These are phyloP conservation scores for Penicillium psychrofluorescens DNA, from an alignment of 495 filamentous ascomycete genomes.

Conservation along the genomic window DNA sequence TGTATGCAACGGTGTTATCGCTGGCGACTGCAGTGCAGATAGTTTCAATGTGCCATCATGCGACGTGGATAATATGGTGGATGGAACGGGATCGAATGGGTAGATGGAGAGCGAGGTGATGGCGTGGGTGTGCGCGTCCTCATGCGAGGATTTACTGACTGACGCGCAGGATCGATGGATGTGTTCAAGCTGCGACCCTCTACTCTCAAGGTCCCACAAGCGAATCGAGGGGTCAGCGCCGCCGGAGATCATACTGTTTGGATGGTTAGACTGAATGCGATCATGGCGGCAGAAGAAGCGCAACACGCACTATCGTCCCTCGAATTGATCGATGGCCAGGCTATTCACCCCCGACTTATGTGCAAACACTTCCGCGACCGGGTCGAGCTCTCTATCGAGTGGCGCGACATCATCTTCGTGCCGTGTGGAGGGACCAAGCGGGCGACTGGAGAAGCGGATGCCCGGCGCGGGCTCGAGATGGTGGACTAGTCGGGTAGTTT, in stretches of 20 bases:
- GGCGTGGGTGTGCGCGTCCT: conserved; percentile 60
- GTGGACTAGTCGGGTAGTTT: conserved; percentile 53
- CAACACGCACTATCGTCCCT: conserved; percentile 60
- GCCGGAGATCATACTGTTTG: conserved; percentile 66
- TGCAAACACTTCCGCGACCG: conserved; percentile 41
- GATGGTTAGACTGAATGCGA: conserved; percentile 5
- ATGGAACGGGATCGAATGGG: conserved; percentile 66
- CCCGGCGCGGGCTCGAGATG: conserved; percentile 54
- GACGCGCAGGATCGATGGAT: conserved; percentile 44
- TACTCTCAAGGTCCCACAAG: conserved; percentile 73
- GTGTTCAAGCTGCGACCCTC: conserved; percentile 31
- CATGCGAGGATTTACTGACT: conserved; percentile 33
- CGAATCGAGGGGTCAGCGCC: conserved; percentile 72
- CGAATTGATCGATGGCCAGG: conserved; percentile 67
- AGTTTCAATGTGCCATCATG: conserved; percentile 80
- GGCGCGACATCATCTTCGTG: conserved; percentile 6
- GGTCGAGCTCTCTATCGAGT: conserved; percentile 11
- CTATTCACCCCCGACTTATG: conserved; percentile 72
- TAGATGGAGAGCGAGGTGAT: conserved; percentile 84
- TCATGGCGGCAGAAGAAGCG: background rate
- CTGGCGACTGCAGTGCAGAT: conserved; percentile 54
- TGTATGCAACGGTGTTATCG: conserved; percentile 45
- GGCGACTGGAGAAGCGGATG: conserved; percentile 60
- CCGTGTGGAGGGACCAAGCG: conserved; percentile 16
- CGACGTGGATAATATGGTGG: conserved; percentile 72